Conservation (phyloP, 2,329 filamentous ascomycete species). For the Dactylellina drechsleri region DNA sequence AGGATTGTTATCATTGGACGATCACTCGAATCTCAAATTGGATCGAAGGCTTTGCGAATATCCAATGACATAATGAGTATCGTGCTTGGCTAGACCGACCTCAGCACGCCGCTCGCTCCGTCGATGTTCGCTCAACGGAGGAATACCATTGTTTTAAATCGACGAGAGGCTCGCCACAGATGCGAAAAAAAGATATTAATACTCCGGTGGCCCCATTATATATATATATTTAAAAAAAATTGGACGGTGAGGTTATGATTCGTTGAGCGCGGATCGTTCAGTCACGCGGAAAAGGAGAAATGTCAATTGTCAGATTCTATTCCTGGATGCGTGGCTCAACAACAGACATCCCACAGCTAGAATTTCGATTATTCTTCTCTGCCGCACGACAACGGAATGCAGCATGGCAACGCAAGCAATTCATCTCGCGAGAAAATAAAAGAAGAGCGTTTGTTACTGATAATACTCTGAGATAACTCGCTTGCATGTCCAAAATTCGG, state of each 20-base stretch:
- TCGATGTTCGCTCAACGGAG: conserved; percentile 17
- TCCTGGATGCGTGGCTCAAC: background rate
- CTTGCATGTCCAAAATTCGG: background rate
- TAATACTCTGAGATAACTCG: background rate
- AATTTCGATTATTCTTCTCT: background rate
- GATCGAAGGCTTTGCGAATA: conserved; percentile 33
- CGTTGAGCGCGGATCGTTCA: conserved; percentile 13
- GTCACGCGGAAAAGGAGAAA: conserved; percentile 12
- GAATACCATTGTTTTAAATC: conserved; percentile 1
- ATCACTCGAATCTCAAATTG: conserved; percentile 54
- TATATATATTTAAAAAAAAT: too few relatives aligned
- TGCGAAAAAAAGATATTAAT: conserved; percentile 4
- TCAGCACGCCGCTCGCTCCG: conserved; percentile 13
- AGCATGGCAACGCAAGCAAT: background rate
- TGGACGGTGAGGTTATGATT: too few relatives aligned
- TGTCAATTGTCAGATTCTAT: conserved; percentile 27
- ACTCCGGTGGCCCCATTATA: conserved; percentile 7
- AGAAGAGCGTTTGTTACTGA: background rate
- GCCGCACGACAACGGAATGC: background rate
- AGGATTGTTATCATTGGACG: conserved; percentile 34
- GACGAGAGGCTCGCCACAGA: conserved; percentile 21
- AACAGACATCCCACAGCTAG: background rate
- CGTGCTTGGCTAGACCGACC: conserved; percentile 6
- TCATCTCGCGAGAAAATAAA: background rate
- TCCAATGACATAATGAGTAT: conserved; percentile 33